These are phyloP conservation scores for Halophytophthora batemanensis DNA, from an alignment of 352 stramenopile genomes.

Conservation along the genomic window DNA sequence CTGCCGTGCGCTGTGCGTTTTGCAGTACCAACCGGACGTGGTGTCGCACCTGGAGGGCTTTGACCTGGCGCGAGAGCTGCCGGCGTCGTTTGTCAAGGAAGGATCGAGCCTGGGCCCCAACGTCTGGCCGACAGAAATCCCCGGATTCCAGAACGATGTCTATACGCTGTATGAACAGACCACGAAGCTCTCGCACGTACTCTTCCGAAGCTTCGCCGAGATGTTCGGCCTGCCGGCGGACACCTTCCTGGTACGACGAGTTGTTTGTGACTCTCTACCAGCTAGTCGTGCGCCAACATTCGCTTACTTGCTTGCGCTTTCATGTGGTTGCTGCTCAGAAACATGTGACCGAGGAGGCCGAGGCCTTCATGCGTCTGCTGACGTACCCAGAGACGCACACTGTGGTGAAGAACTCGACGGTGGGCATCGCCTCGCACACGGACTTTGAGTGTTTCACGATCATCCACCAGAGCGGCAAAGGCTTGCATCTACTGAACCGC, in stretches of 20 bases:
- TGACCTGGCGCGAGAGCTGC: conserved; percentile 61
- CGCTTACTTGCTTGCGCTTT: conserved; percentile 6
- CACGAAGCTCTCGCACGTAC: conserved; percentile 53
- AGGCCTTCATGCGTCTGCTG: conserved; percentile 77
- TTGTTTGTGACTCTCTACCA: not conserved
- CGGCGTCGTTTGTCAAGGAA: conserved; percentile 48
- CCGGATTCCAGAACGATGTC: conserved; percentile 61
- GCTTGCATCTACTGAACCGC: conserved; percentile 62
- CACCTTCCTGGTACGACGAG: conserved; percentile 52
- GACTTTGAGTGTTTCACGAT: conserved; percentile 87
- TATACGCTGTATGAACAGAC: conserved; percentile 74
- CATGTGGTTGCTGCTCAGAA: conserved; percentile 30
- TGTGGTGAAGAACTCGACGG: conserved; percentile 49
- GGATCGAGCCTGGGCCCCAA: conserved; percentile 74
- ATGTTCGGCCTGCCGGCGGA: conserved; percentile 61
- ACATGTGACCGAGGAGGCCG: conserved; percentile 64
- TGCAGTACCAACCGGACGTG: conserved; percentile 74
- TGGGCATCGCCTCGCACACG: conserved; percentile 81
- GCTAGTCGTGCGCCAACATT: conserved; percentile 1
- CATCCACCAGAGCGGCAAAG: conserved; percentile 79
- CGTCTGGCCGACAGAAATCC: conserved; percentile 64
- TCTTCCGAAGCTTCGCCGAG: conserved; percentile 78
- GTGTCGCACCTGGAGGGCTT: conserved; percentile 77
- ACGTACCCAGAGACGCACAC: conserved; percentile 61
- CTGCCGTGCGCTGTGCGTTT: not conserved